Evolutionary conservation across 768 basidiomycete genomes (phyloP).

Genomic region (Pleurotus platypus): DNA sequence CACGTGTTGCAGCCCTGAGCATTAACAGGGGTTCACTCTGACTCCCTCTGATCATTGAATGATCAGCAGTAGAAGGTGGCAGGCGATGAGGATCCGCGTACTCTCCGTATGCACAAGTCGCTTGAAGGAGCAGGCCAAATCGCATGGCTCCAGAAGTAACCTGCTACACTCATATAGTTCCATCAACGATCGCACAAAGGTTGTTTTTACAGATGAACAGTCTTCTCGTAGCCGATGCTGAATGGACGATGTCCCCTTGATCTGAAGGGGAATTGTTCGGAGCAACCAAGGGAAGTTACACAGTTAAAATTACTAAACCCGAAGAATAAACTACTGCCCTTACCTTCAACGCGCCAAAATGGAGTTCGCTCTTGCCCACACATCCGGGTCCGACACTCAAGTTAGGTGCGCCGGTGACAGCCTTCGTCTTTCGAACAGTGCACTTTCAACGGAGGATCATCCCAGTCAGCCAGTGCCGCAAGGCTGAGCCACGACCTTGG

Average conservation of each 20-base stretch:
- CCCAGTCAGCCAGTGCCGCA: constrained; percentile 56
- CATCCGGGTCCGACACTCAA: constrained; percentile 32
- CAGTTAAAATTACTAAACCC: neutral
- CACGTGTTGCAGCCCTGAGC: too few species aligned
- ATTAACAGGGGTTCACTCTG: too few species aligned
- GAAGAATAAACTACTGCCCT: constrained; percentile 3
- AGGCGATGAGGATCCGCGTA: too few species aligned
- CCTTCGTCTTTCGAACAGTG: constrained; percentile 45
- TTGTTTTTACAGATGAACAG: too few species aligned
- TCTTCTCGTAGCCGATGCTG: constrained; percentile 26
- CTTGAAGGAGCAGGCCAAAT: too few species aligned
- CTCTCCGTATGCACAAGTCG: too few species aligned
- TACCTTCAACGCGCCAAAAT: constrained; percentile 60
- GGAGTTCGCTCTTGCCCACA: constrained; percentile 56
- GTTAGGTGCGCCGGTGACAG: constrained; percentile 43
- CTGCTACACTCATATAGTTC: too few species aligned
- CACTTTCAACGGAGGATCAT: constrained; percentile 41
- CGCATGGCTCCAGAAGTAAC: too few species aligned
- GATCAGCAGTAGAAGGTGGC: too few species aligned
- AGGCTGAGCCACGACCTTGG: constrained; percentile 55
- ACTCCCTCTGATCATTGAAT: too few species aligned
- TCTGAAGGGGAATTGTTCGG: constrained; percentile 39
- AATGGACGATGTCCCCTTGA: constrained; percentile 55
- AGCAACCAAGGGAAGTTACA: constrained; percentile 51
- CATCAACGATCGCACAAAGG: too few species aligned